These are phyloP conservation scores for Akanthomyces muscarius DNA, from an alignment of 2,329 filamentous ascomycete genomes.

Conservation along the genomic window DNA sequence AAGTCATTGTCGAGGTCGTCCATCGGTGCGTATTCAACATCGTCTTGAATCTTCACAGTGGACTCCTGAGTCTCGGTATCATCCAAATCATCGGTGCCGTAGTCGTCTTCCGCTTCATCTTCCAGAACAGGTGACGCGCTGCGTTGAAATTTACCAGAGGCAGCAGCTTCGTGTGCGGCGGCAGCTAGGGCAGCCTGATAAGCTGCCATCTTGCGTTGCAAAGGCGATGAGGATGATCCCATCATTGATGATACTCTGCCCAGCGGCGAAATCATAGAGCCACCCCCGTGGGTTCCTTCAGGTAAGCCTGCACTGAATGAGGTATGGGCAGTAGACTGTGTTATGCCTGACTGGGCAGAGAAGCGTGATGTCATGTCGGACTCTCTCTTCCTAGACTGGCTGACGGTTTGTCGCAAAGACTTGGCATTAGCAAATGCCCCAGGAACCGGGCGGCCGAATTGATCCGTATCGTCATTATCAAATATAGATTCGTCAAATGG, in stretches of 20 bases:
- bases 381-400: constrained; percentile 36
- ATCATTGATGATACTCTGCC: constrained; percentile 2
- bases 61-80: constrained; percentile 25
- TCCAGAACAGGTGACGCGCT: constrained; percentile 43
- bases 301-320: constrained; percentile 38
- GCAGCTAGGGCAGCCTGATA: constrained; percentile 84
- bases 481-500: constrained; percentile 72
- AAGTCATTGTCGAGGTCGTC: constrained; percentile 46
- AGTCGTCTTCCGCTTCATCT: constrained; percentile 21
- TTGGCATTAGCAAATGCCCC: constrained; percentile 54
- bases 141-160: constrained; percentile 70
- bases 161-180: constrained; percentile 72
- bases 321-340: constrained; percentile 50
- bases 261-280: constrained; percentile 7
- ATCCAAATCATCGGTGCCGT: constrained; percentile 10
- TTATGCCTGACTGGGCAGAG: constrained; percentile 41
- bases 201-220: constrained; percentile 43
- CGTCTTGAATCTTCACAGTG: constrained; percentile 52
- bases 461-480: constrained; percentile 62
- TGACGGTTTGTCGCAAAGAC: constrained; percentile 37
- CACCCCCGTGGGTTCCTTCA: constrained; percentile 18
- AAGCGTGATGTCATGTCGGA: constrained; percentile 44
- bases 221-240: constrained; percentile 1
- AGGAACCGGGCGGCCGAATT: constrained; percentile 57
- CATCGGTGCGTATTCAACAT: constrained; percentile 43